phyloP scores from a whole-genome alignment of 106 monocot species.

The Chionographis japonica region DNA sequence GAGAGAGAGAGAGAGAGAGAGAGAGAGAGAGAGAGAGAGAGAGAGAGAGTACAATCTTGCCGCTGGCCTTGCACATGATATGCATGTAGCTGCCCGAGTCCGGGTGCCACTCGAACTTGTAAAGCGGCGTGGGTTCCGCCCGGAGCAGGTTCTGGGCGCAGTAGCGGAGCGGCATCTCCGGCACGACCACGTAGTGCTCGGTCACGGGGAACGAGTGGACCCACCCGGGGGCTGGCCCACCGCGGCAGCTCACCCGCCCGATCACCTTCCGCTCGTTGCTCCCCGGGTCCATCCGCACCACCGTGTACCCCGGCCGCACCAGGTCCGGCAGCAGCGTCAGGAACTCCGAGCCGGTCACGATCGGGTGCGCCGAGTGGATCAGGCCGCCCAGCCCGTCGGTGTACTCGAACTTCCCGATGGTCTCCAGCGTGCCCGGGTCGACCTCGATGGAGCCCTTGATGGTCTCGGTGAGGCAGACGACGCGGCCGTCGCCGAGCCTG shows the following conservation, averaged over 20 bases:
- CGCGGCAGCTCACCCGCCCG: slow-evolving; percentile 78
- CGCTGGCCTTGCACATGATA: slow-evolving; percentile 77
- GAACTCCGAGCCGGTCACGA: slow-evolving; percentile 75
- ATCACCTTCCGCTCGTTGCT: slow-evolving; percentile 75
- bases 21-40: no score
- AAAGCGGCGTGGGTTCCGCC: slow-evolving; percentile 91
- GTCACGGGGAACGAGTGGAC: slow-evolving; percentile 95
- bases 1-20: slow-evolving; percentile 16
- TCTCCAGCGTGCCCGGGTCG: slow-evolving; percentile 72
- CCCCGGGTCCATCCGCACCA: slow-evolving; percentile 77
- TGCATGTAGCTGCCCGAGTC: slow-evolving; percentile 82
- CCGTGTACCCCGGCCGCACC: slow-evolving; percentile 73
- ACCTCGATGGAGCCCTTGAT: slow-evolving; percentile 78
- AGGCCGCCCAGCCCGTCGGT: slow-evolving; percentile 60
- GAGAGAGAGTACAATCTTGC: slow-evolving; percentile 53
- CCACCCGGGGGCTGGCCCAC: slow-evolving; percentile 83
- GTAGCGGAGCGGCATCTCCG: slow-evolving; percentile 94
- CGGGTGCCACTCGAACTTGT: slow-evolving; percentile 91
- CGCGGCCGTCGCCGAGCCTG: slow-evolving; percentile 82
- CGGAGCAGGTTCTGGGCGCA: slow-evolving; percentile 62
- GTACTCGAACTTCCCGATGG: slow-evolving; percentile 79
- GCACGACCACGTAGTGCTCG: slow-evolving; percentile 81
- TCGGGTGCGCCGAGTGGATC: slow-evolving; percentile 89
- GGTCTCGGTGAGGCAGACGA: slow-evolving; percentile 93
- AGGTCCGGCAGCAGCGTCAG: slow-evolving; percentile 83